Conservation (phyloP, 257 asterid genomes). For the Linaria vulgaris region DNA sequence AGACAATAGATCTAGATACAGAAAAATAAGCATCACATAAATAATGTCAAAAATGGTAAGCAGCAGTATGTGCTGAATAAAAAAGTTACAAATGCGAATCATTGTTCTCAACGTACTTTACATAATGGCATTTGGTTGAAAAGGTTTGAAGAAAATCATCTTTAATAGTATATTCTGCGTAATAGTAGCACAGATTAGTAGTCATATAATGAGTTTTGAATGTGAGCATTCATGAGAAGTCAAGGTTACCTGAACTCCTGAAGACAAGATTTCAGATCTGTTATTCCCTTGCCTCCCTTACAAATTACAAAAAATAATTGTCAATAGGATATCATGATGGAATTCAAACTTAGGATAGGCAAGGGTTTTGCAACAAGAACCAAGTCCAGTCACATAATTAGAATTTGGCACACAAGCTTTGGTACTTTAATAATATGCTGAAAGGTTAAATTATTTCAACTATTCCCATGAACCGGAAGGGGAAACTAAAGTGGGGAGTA, state of each 20-base stretch:
- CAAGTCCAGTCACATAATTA: constrained; percentile 12
- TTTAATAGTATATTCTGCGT: constrained; percentile 75
- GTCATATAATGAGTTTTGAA: constrained; percentile 20
- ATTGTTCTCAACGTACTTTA: constrained; percentile 55
- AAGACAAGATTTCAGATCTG: constrained; percentile 77
- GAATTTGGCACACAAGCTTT: constrained; percentile 14
- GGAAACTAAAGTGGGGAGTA: no score
- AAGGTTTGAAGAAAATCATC: constrained; percentile 80
- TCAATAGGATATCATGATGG: constrained; percentile 26
- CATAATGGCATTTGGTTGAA: constrained; percentile 56
- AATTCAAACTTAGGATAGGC: constrained; percentile 19
- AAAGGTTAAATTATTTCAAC: no score
- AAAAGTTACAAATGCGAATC: not conserved
- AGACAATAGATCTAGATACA: constrained; percentile 56
- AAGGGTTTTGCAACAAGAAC: constrained; percentile 13
- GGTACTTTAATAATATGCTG: no score
- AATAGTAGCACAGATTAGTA: constrained; percentile 16
- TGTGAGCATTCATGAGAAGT: constrained; percentile 10
- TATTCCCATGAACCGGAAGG: no score
- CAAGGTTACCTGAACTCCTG: constrained; percentile 63
- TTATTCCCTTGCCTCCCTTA: constrained; percentile 93
- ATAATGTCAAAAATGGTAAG: constrained; percentile 12
- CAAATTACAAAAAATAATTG: constrained; percentile 21
- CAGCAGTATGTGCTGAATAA: constrained; percentile 12
- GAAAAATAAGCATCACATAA: constrained; percentile 24